Evolutionary conservation across 2,329 filamentous ascomycete species (phyloP).

Genomic region (Nemania sp.): DNA sequence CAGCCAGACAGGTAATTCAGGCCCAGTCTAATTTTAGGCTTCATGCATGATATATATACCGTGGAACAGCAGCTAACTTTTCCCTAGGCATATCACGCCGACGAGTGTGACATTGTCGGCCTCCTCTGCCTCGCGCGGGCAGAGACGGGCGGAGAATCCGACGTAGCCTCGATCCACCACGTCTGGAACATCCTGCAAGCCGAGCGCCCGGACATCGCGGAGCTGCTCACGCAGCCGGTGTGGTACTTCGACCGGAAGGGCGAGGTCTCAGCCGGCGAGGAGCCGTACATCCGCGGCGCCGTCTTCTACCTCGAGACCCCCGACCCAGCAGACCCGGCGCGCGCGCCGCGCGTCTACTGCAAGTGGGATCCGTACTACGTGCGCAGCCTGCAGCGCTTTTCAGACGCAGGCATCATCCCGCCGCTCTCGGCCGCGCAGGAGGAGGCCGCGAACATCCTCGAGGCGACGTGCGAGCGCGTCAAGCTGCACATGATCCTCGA

Average conservation of each 20-base stretch:
- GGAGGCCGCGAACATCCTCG: slow-evolving; percentile 76
- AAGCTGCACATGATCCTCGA: slow-evolving; percentile 88
- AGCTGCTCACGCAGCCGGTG: slow-evolving; percentile 78
- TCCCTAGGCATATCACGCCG: slow-evolving; percentile 74
- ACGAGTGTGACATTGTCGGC: slow-evolving; percentile 85
- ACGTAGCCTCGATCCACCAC: slow-evolving; percentile 81
- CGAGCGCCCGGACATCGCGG: slow-evolving; percentile 82
- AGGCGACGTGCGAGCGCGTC: slow-evolving; percentile 79
- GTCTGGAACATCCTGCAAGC: slow-evolving; percentile 84
- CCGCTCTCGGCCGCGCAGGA: slow-evolving; percentile 75
- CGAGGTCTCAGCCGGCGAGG: slow-evolving; percentile 78
- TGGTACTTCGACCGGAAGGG: slow-evolving; percentile 97
- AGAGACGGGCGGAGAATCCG: slow-evolving; percentile 84
- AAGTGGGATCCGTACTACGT: slow-evolving; percentile 96
- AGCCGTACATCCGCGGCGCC: slow-evolving; percentile 77
- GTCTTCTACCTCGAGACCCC: slow-evolving; percentile 81
- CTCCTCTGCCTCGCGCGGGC: slow-evolving; percentile 84
- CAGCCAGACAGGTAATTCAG: slow-evolving; percentile 75
- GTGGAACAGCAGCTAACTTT: slow-evolving; percentile 11
- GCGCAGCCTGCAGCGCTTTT: slow-evolving; percentile 79
- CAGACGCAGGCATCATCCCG: slow-evolving; percentile 78
- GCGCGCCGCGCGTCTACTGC: slow-evolving; percentile 76
- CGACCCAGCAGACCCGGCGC: slow-evolving; percentile 55
- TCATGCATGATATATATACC: not conserved
- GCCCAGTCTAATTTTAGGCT: not conserved